These are phyloP conservation scores for Gymnopilus dilepis DNA, from an alignment of 768 basidiomycete species.

Conservation along the genomic window DNA sequence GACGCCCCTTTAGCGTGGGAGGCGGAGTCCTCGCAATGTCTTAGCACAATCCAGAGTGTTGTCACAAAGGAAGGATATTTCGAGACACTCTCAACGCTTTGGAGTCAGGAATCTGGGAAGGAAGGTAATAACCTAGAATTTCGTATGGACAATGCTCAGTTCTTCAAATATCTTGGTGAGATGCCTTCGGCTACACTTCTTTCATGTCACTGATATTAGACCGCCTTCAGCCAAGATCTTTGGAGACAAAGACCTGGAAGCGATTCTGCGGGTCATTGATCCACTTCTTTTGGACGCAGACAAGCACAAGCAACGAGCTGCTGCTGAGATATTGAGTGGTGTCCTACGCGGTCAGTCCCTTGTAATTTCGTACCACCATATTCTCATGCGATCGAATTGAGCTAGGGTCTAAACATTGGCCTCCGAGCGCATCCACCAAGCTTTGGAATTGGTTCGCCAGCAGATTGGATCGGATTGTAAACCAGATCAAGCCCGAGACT, in stretches of 20 bases:
- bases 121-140: constrained; percentile 57
- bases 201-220: not conserved
- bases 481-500: constrained; percentile 87
- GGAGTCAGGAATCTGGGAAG: constrained; percentile 82
- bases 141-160: constrained; percentile 52
- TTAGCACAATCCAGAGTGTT: constrained; percentile 56
- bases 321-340: constrained; percentile 69
- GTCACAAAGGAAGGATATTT: constrained; percentile 63
- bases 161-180: constrained; percentile 47
- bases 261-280: constrained; percentile 61
- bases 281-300: constrained; percentile 66
- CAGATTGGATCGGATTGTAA: constrained; percentile 66
- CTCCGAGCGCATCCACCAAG: constrained; percentile 48
- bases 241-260: constrained; percentile 55
- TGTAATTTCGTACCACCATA: not conserved
- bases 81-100: constrained; percentile 61
- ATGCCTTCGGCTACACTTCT: not conserved
- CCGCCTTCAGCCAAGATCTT: constrained; percentile 65
- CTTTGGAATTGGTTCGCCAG: constrained; percentile 78
- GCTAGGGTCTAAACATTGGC: constrained; percentile 87
- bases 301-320: constrained; percentile 87
- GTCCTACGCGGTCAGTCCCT: constrained; percentile 66
- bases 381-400: not conserved
- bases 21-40: constrained; percentile 47
- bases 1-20: constrained; percentile 58